Evolutionary conservation across 2,329 filamentous ascomycete genomes (phyloP), one percentile per base, ranked within the genome.

Genomic region (Ceratocystiopsis minuta): DNA sequence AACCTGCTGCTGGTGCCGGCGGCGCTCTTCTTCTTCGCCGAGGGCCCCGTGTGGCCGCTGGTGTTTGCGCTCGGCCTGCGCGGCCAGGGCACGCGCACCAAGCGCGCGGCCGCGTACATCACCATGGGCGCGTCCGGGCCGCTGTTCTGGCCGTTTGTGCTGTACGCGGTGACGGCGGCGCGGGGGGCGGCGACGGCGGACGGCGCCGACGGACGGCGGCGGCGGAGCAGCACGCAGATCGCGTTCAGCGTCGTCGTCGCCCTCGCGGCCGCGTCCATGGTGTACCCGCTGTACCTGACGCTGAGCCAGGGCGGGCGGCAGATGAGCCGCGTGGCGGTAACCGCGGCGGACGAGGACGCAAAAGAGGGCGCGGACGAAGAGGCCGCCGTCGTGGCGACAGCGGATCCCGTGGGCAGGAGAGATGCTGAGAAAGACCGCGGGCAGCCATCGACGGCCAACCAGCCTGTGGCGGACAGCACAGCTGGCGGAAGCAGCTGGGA

Each of bases 331-430:
- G 84, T 96, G 54, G 87, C 90, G 20, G 84, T 88, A 50, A 86
- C 85, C 54, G 78, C 80, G 47, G 58, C 70, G 50, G 90, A 92
- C 66, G 66, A 65, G 49, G 90, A 77, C 49, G 88, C 86, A 46
- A 88, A 93, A 58, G 87, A 96, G 59, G 76, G 95, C 47, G 80
- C 93, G 75, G 85, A 92, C 51, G 87, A 93, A 55, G 66, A 71
- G 42, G 43, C 70, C 36, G 72, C 76, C 42, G 74, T 80, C 48
- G 62, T 77, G 44, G 66, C 70, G 18, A 35, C 17, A 15, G 43
- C 15, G 57, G 65, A 36, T 16, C 6, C n/a, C 11, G 35, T 7
- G 16, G 20, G 7, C 20, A 10, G 7, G 24, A 28, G 2, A 28
- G 24, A 34, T 13, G 4, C 5, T 12, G 24, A 28, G 24, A 28